Evolutionary conservation across 2,329 filamentous ascomycete species (phyloP), one percentile per base, ranked within the genome.

Genomic region (Nannizziopsis barbatae): DNA sequence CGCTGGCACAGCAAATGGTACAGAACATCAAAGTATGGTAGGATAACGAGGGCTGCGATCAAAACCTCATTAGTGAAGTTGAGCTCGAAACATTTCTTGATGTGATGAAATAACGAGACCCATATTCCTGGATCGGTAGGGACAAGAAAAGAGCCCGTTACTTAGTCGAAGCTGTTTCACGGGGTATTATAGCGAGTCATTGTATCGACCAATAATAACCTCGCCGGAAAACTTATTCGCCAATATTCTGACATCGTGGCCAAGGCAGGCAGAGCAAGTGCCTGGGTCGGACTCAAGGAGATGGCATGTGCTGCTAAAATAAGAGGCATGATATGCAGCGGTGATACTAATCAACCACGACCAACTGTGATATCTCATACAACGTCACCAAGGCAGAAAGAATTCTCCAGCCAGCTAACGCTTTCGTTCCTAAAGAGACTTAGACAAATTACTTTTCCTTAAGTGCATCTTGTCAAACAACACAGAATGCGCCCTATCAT

Each of bases 151-250:
- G 35, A 31, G 14, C 20, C 6, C 20, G 31, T 9, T 44, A 10
- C 39, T 8, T 18, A 11, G 32, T 44, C 42, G 14, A 44, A 30
- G 15, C 3, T 18, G 42, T 44, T 17, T 44, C 17, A 15, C 14
- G 35, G 30, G 5, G 12, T n/a, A 44, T 44, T 18, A 31, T 44
- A 18, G 17, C 17, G 42, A 8, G 58, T 59, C 53, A 56, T 64
- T 45, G 59, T 57, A n/a, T 56, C 55, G 41, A 46, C 63, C 68
- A 37, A 67, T 60, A 64, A 66, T 65, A 40, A 53, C 62, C 31
- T 58, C 55, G 50, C 55, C 41, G 52, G 58, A 56, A n/a, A 55
- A 53, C 11, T 38, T 5, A 12, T 39, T 48, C 42, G 18, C 30
- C 11, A 45, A 51, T 17, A 42, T 35, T 37, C 53, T 18, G 7